These are phyloP conservation scores for Zymoseptoria brevis DNA, from an alignment of 2,329 filamentous ascomycete species.

Conservation along the genomic window DNA sequence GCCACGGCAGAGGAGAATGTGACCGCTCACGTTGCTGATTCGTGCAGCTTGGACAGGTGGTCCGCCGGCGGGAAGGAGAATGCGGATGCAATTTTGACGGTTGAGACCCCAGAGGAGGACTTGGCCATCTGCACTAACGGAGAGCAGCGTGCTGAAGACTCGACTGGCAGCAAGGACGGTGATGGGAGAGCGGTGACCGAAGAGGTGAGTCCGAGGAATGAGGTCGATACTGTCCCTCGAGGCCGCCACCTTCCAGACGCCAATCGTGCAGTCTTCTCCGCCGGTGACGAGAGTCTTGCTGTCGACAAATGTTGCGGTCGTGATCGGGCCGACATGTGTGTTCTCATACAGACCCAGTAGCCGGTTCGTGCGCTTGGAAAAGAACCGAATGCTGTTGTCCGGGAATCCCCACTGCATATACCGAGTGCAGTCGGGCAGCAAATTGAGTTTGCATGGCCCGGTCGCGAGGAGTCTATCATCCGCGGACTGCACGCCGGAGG, in stretches of 20 bases:
- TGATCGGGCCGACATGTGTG: conserved; percentile 83
- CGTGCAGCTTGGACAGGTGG: conserved; percentile 57
- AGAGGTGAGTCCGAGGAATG: conserved; percentile 68
- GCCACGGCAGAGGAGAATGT: conserved; percentile 77
- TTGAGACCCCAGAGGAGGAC: conserved; percentile 94
- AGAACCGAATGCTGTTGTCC: conserved; percentile 88
- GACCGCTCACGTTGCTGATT: conserved; percentile 85
- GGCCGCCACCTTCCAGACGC: conserved; percentile 64
- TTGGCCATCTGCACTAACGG: conserved; percentile 71
- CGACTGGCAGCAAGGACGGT: conserved; percentile 76
- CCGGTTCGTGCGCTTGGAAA: conserved; percentile 72
- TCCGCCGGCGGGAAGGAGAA: conserved; percentile 48
- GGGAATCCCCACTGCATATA: conserved; percentile 95
- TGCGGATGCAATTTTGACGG: conserved; percentile 66
- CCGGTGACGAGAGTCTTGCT: conserved; percentile 86
- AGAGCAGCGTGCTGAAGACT: conserved; percentile 80
- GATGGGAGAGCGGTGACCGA: conserved; percentile 81
- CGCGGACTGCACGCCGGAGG: conserved; percentile 63
- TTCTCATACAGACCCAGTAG: conserved; percentile 86
- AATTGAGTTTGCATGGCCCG: conserved; percentile 75
- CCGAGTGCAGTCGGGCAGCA: conserved; percentile 79
- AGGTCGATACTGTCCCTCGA: conserved; percentile 65
- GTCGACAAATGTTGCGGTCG: conserved; percentile 75
- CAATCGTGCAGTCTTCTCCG: conserved; percentile 85
- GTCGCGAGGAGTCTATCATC: conserved; percentile 77